Evolutionary conservation across 2,329 filamentous ascomycete genomes (phyloP), one percentile per base, ranked within the genome.

Genomic region (Fusarium xylarioides): DNA sequence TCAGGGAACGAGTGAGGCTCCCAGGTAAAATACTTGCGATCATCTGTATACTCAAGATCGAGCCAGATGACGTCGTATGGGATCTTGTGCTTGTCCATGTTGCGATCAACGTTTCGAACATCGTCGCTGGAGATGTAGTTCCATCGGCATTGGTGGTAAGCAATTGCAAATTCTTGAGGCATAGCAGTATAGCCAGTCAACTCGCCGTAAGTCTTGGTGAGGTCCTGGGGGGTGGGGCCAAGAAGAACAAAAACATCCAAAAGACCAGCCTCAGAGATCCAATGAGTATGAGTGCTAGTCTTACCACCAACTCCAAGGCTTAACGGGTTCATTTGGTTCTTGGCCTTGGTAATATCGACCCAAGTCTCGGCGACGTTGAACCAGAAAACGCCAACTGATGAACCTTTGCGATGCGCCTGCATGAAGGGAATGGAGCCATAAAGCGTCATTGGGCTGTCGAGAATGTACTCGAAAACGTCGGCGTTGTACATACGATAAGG

Each of bases 1-100:
- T 98, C 91, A 19, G 90, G 88, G 83, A 99, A 99, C 55, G 91
- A 96, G 79, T 97, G 88, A 26, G 91, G 89, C 78, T 99, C 95
- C 93, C 95, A 99, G 2, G 95, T 98, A 81, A 99, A 99, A 85
- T 99, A 99, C 84, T 97, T 97, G 84, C 96, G 95, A 81, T 93
- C 95, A 68, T 99, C 93, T 0, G 95, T 97, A 82, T 98, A 99
- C 84, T 99, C 96, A 75, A 99, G 94, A 78, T 99, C 96, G 23
- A 99, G 91, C 96, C 96, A 99, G 78, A 99, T 99, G 73, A 98
- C 93, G 82, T 99, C 96, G 84, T 98, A 99, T 0, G 96, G 96
- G 61, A 99, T 98, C 80, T 94, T 92, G 83, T 91, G 90, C 84
- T 96, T 97, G 85, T 98, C 95, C 85, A 99, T 97, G 81, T 97